Base-by-base conservation (phyloP, 371 early-diverging fungal genomes). In the Blakeslea trispora region DNA sequence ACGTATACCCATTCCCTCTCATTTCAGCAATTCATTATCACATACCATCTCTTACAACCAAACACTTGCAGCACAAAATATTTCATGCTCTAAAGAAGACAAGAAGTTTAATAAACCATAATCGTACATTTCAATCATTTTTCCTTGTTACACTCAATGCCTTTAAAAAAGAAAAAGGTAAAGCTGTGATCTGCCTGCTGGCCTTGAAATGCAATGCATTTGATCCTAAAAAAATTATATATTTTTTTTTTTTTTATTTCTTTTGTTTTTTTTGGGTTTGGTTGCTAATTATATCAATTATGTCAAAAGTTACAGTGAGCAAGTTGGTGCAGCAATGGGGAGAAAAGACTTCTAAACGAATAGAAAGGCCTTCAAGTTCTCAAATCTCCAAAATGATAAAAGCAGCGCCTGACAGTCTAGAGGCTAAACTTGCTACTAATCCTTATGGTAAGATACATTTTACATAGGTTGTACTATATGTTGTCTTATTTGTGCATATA, bases 391-490 rank as follows among this genome's bases (percentile, higher is more conserved):
- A 28, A 3, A 28, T 28, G 28, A 28, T 28, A 28, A 34, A 37
- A 41, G 39, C 22, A 31, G 37, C 15, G 24, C 52, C 57, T 8
- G 24, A 40, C 18, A 45, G 48, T n/a, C 24, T 67, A 8, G 63
- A 61, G 45, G 59, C 62, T 21, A 58, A 45, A 46, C 18, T 67
- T 45, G 41, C 41, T 1, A 28, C 39, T 0, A 63, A 42, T 44
- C 60, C 68, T 19, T 49, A 62, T 56, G 68, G 68, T 67, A 59
- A 32, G 15, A 24, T 22, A 15, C 11, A n/a, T 15, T 18, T 14
- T 14, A 4, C 21, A n/a, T 23, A 17, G 1, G 8, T 9, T 28
- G 21, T 50, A 19, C 21, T 13, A 18, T 17, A 10, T 18, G 15
- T 19, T 32, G n/a, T 40, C 10, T 21, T 57, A 22, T 31, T 22